A percentile compares a stretch with the other conserved stretches of the same genome.
Conservation (phyloP, 192 early-diverging fungal genomes). For the Dimargaris xerosporica region DNA sequence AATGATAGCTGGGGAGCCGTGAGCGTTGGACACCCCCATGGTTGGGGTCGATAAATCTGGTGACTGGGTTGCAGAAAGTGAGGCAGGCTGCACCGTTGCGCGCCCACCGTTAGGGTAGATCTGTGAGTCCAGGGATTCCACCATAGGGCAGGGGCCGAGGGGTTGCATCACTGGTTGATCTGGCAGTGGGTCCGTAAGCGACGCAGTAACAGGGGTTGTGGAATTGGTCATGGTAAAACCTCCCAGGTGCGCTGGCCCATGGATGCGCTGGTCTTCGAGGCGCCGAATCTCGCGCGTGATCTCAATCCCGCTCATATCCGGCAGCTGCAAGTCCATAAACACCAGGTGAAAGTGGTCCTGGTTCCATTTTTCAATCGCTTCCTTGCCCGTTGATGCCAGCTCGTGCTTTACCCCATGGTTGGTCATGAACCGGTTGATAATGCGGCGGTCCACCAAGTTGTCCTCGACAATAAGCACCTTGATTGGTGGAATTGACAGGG, state of each 20-base stretch:
- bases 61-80: too few species aligned
- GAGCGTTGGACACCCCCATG: background rate
- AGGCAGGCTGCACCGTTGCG: too few species aligned
- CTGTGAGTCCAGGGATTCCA: background rate
- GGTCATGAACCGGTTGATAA: conserved; percentile 55
- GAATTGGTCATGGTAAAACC: conserved; percentile 1
- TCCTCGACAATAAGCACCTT: conserved; percentile 75
- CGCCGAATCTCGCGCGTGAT: conserved; percentile 45
- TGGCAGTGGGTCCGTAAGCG: too few species aligned
- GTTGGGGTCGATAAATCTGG: background rate
- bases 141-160: background rate
- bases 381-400: conserved; percentile 63
- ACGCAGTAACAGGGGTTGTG: too few species aligned
- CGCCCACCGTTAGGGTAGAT: too few species aligned
- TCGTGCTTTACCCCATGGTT: conserved; percentile 54
- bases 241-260: background rate
- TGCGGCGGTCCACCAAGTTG: conserved; percentile 55
- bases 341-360: conserved; percentile 45
- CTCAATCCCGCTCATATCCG: conserved; percentile 54
- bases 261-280: conserved; percentile 28
- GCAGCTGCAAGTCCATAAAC: conserved; percentile 60
- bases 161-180: background rate
- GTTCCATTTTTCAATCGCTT: conserved; percentile 69
- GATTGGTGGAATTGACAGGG: conserved; percentile 17
- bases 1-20: conserved; percentile 65